A percentile compares a stretch with the other conserved stretches of the same genome.
Conservation (phyloP, 139 green algal genomes). For the Volvox africanus region DNA sequence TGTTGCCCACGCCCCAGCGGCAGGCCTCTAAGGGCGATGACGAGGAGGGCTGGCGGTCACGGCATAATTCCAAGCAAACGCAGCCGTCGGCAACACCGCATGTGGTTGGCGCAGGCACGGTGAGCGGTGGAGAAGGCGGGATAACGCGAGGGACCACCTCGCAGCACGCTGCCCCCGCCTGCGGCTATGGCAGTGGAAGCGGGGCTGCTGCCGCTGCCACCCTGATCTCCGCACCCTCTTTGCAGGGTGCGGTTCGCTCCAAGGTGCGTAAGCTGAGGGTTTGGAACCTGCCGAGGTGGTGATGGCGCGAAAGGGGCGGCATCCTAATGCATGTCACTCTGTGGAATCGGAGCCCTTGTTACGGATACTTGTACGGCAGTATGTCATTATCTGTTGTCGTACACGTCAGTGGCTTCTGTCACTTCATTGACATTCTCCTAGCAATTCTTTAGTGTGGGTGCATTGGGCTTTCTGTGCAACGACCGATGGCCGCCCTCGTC, state of each 20-base stretch:
- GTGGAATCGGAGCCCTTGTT: too few relatives aligned
- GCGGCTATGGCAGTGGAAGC: not conserved
- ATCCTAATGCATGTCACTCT: too few relatives aligned
- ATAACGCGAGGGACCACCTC: not conserved
- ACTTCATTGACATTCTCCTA: too few relatives aligned
- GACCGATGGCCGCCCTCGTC: too few relatives aligned
- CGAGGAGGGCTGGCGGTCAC: not conserved
- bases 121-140: not conserved
- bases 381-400: too few relatives aligned
- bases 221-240: not conserved
- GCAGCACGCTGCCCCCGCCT: not conserved
- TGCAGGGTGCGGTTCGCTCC: slow-evolving; percentile 9
- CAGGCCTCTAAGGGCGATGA: not conserved
- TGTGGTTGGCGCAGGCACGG: not conserved
- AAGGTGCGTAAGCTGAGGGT: not conserved
- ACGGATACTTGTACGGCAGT: too few relatives aligned
- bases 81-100: not conserved
- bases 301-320: too few relatives aligned
- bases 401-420: too few relatives aligned
- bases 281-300: too few relatives aligned
- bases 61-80: not conserved
- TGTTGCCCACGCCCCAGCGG: not conserved
- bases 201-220: not conserved
- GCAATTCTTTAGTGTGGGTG: too few relatives aligned
- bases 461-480: too few relatives aligned